A percentile compares a stretch with the other conserved stretches of the same genome.
Conservation (phyloP, 495 filamentous ascomycete species). For the Annulohypoxylon stygium region DNA sequence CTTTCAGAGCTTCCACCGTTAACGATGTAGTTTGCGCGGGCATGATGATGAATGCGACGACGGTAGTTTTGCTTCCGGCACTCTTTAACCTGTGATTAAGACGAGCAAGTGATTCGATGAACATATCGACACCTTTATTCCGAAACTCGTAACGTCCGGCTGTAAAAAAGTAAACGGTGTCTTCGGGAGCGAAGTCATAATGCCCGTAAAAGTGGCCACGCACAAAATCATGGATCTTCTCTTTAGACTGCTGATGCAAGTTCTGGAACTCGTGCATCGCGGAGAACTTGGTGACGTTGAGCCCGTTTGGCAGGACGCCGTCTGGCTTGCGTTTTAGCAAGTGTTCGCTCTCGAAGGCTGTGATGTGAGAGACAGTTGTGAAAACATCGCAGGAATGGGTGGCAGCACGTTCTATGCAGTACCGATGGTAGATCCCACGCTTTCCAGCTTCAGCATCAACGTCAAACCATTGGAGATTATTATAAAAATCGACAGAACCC, state of each 20-base stretch:
- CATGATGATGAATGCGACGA: slow-evolving; percentile 99
- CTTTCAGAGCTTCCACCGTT: slow-evolving; percentile 95
- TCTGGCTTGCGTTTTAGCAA: slow-evolving; percentile 97
- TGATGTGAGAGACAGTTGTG: slow-evolving; percentile 98
- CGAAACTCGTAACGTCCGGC: slow-evolving; percentile 96
- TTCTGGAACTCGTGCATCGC: slow-evolving; percentile 99
- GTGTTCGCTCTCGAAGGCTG: slow-evolving; percentile 97
- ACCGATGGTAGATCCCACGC: slow-evolving; percentile 97
- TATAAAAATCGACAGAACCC: slow-evolving; percentile 98
- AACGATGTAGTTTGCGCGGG: slow-evolving; percentile 96
- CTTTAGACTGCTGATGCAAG: slow-evolving; percentile 93
- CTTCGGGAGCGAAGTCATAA: slow-evolving; percentile 95
- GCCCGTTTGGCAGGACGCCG: slow-evolving; percentile 93
- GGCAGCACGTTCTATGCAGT: slow-evolving; percentile 96
- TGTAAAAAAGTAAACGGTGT: slow-evolving; percentile 98
- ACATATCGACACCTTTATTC: slow-evolving; percentile 99
- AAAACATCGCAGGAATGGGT: slow-evolving; percentile 95
- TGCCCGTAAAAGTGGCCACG: slow-evolving; percentile 99
- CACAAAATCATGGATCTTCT: slow-evolving; percentile 98
- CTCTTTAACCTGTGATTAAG: slow-evolving; percentile 93
- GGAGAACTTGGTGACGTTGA: slow-evolving; percentile 99
- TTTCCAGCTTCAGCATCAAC: slow-evolving; percentile 97
- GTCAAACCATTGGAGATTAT: slow-evolving; percentile 97
- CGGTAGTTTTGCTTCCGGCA: slow-evolving; percentile 87
- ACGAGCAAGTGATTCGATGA: slow-evolving; percentile 94